Evolutionary conservation across 768 basidiomycete species (phyloP).

Genomic region (Tricholoma flavovirens): DNA sequence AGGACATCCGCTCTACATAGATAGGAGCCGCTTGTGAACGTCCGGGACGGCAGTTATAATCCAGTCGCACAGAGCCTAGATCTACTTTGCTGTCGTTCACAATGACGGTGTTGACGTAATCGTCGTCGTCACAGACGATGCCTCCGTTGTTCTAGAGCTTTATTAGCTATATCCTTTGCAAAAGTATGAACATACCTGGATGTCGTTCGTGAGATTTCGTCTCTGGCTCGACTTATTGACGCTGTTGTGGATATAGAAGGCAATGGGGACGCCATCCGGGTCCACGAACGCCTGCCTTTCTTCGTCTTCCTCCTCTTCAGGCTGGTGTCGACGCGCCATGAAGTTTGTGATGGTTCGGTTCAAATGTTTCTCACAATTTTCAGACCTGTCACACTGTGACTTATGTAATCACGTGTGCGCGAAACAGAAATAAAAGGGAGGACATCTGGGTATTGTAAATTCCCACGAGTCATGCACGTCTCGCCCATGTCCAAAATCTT

Average conservation of each 20-base stretch:
- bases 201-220: slow-evolving; percentile 20
- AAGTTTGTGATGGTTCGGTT: too few relatives aligned
- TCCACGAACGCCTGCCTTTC: slow-evolving; percentile 13
- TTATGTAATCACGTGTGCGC: neutral
- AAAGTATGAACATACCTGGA: slow-evolving; percentile 25
- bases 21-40: neutral
- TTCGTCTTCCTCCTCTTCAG: slow-evolving; percentile 7
- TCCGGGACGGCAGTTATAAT: slow-evolving; percentile 15
- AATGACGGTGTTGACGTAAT: slow-evolving; percentile 19
- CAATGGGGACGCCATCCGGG: slow-evolving; percentile 20
- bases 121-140: slow-evolving; percentile 6
- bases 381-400: too few relatives aligned
- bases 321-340: neutral
- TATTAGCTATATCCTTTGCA: neutral
- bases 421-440: too few relatives aligned
- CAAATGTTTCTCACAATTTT: neutral
- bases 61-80: slow-evolving; percentile 9
- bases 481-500: too few relatives aligned
- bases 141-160: slow-evolving; percentile 18
- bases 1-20: slow-evolving; percentile 18
- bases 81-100: slow-evolving; percentile 14
- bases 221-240: slow-evolving; percentile 18
- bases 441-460: too few relatives aligned
- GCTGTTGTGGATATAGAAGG: slow-evolving; percentile 30
- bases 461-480: too few relatives aligned